Conservation (phyloP, 2,329 filamentous ascomycete genomes). For the Botryotinia narcissicola region DNA sequence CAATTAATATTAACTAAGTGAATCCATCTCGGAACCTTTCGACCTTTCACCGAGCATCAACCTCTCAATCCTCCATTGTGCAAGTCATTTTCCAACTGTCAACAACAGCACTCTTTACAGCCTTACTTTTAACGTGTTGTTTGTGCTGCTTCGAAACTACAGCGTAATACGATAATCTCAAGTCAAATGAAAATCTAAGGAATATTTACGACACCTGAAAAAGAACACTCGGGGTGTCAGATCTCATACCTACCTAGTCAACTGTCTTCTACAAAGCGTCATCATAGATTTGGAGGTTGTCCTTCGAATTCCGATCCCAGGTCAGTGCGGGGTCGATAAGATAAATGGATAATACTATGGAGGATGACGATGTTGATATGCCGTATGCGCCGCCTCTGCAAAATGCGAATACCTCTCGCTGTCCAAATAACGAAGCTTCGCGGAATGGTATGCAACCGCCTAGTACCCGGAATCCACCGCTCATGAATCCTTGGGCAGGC, state of each 20-base stretch:
- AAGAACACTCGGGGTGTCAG: not conserved
- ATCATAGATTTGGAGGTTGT: not conserved
- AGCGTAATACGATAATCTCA: not conserved
- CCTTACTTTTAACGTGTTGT: not conserved
- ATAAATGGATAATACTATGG: conserved; percentile 9
- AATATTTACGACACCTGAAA: not conserved
- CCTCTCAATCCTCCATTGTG: not conserved
- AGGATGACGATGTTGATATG: conserved; percentile 9
- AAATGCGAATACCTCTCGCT: conserved; percentile 3
- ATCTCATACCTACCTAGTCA: not conserved
- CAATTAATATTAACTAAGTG: not conserved
- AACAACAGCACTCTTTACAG: not conserved
- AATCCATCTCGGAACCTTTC: not conserved
- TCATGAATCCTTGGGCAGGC: not conserved
- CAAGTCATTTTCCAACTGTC: not conserved
- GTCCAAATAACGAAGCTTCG: conserved; percentile 1
- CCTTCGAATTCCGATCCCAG: not conserved
- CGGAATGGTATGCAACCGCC: not conserved
- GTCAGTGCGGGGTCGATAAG: conserved; percentile 21
- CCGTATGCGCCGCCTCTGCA: not conserved
- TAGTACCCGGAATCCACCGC: not conserved
- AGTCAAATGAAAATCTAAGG: not conserved
- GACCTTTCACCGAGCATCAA: not conserved
- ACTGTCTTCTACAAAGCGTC: not conserved
- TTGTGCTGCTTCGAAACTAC: not conserved